These are phyloP conservation scores for Melastoma candidum DNA, from an alignment of 441 rosid species.

Conservation along the genomic window DNA sequence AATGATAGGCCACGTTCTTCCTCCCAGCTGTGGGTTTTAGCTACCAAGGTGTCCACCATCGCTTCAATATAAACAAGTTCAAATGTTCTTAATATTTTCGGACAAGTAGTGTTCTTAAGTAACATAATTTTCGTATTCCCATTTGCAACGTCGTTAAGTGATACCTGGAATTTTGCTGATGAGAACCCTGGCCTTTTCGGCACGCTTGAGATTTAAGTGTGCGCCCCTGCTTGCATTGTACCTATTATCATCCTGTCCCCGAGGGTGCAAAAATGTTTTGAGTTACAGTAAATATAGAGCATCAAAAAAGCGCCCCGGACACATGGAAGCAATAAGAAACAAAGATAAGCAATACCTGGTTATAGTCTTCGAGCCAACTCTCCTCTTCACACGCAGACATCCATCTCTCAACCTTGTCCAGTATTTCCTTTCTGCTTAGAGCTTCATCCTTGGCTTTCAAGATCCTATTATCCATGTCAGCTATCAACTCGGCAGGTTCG, in stretches of 20 bases:
- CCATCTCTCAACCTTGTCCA: conserved; percentile 99
- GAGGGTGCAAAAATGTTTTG: conserved; percentile 13
- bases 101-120: too few relatives aligned
- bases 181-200: conserved; percentile 82
- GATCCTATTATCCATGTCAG: conserved; percentile 90
- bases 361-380: conserved; percentile 98
- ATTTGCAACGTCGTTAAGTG: too few relatives aligned
- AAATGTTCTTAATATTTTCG: background rate
- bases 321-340: background rate
- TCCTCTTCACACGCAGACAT: conserved; percentile 99
- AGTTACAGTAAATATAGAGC: background rate
- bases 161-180: conserved; percentile 96
- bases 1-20: conserved; percentile 62
- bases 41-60: conserved; percentile 76
- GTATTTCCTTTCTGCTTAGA: conserved; percentile 83
- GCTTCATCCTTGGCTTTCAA: conserved; percentile 86
- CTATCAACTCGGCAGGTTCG: conserved; percentile 80
- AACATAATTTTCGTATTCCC: too few relatives aligned
- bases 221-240: conserved; percentile 95
- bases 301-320: too few relatives aligned
- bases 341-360: conserved; percentile 39
- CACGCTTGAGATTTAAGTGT: conserved; percentile 94
- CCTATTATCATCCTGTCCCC: conserved; percentile 85
- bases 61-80: conserved; percentile 28
- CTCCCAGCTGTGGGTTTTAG: conserved; percentile 82